Conservation (phyloP, 1,284 basidiomycete genomes). For the Pseudozyma sp. region DNA sequence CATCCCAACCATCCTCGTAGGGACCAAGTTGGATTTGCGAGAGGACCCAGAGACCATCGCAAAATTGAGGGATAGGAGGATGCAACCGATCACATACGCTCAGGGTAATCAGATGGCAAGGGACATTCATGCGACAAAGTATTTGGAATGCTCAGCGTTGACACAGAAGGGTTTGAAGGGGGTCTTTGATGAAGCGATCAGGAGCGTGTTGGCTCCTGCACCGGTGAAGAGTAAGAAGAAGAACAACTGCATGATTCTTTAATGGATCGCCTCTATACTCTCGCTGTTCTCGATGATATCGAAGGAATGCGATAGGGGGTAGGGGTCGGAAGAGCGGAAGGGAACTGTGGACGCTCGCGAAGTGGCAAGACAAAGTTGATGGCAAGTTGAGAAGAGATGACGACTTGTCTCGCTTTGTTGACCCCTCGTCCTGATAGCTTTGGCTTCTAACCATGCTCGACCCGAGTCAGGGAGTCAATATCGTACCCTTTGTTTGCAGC, state of each 20-base stretch:
- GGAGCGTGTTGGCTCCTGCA: conserved; percentile 63
- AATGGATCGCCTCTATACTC: neutral
- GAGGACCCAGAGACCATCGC: conserved; percentile 92
- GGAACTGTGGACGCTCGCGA: no score
- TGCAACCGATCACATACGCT: conserved; percentile 90
- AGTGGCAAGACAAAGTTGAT: no score
- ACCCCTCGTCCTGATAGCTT: no score
- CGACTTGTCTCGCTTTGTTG: no score
- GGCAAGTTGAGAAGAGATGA: no score
- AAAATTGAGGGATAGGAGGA: conserved; percentile 91
- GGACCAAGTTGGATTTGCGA: conserved; percentile 96
- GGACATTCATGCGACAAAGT: conserved; percentile 90
- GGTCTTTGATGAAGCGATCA: conserved; percentile 68
- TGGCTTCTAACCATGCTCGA: no score
- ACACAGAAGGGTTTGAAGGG: conserved; percentile 83
- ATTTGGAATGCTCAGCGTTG: conserved; percentile 95
- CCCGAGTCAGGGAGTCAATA: no score
- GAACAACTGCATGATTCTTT: conserved; percentile 67
- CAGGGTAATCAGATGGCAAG: conserved; percentile 91
- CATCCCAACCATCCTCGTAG: conserved; percentile 91
- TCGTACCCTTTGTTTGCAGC: no score
- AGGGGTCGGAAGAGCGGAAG: no score
- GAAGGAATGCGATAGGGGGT: no score
- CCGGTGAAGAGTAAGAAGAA: conserved; percentile 66
- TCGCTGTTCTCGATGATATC: neutral